These are phyloP conservation scores for Leishmania gerbilli DNA, from an alignment of 208 protist genomes.

Conservation along the genomic window DNA sequence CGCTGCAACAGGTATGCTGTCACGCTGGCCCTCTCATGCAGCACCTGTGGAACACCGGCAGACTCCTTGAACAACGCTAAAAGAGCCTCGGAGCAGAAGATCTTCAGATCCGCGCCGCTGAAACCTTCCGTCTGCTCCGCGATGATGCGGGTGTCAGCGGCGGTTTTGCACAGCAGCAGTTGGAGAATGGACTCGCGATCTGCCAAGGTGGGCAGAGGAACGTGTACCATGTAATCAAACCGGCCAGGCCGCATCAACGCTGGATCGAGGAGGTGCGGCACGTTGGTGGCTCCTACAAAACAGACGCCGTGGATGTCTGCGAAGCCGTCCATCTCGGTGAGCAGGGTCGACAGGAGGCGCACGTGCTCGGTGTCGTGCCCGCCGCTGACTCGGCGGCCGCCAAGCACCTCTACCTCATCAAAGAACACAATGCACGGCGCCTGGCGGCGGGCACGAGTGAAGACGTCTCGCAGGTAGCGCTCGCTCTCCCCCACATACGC, in stretches of 20 bases:
- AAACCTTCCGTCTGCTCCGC: conserved; percentile 71
- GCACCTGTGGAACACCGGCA: neutral
- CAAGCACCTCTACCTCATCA: conserved; percentile 95
- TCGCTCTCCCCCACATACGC: conserved; percentile 96
- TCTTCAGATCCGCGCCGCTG: conserved; percentile 81
- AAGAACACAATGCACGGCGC: conserved; percentile 94
- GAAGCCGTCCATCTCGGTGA: conserved; percentile 98
- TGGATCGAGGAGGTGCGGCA: conserved; percentile 87
- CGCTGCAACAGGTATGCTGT: conserved; percentile 45
- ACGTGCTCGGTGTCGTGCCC: conserved; percentile 48
- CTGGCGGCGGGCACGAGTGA: conserved; percentile 74
- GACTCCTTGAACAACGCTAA: conserved; percentile 48
- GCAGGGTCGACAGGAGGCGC: conserved; percentile 95
- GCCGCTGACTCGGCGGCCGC: conserved; percentile 43
- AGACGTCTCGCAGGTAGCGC: conserved; percentile 82
- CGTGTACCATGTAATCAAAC: conserved; percentile 90
- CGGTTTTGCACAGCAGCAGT: conserved; percentile 49
- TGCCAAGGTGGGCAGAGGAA: conserved; percentile 58
- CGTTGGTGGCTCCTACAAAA: conserved; percentile 93
- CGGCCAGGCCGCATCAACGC: conserved; percentile 90
- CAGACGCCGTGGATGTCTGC: conserved; percentile 71
- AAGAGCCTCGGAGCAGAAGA: conserved; percentile 56
- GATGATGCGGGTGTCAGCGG: conserved; percentile 44
- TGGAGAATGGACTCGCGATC: conserved; percentile 67
- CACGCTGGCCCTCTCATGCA: conserved; percentile 37